Percentiles rank a stretch among this genome's conserved stretches.
phyloP scores from a whole-genome alignment of 176 grass and related monocot genomes.

The Leersia perrieri region DNA sequence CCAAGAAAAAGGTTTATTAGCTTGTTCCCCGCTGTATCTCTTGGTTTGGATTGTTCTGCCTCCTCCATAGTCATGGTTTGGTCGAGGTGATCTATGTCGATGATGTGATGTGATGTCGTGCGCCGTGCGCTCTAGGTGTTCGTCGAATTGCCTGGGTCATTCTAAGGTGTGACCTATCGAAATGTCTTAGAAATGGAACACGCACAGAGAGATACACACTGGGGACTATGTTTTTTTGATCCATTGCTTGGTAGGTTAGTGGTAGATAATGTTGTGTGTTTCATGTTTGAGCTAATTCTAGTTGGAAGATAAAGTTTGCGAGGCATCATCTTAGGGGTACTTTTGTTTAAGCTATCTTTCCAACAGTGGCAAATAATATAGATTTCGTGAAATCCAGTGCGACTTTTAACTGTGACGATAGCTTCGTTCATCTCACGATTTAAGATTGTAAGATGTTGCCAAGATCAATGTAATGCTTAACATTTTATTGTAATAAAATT shows the following conservation, averaged over 20 bases:
- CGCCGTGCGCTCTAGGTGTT: slow-evolving; percentile 33
- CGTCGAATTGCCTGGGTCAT: slow-evolving; percentile 11
- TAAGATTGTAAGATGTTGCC: background rate
- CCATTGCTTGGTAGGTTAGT: background rate
- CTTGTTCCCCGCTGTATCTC: slow-evolving; percentile 5
- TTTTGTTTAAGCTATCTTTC: background rate
- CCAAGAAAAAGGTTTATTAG: slow-evolving; percentile 72
- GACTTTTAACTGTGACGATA: background rate
- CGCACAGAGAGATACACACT: background rate
- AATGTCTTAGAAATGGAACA: background rate
- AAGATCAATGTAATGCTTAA: background rate
- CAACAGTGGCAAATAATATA: background rate
- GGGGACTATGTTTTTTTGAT: background rate
- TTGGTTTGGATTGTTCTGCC: background rate
- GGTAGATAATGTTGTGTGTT: background rate
- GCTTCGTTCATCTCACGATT: too few species aligned
- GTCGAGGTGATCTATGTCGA: background rate
- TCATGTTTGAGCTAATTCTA: slow-evolving; percentile 21
- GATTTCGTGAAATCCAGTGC: background rate
- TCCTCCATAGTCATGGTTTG: background rate
- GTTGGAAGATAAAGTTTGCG: background rate
- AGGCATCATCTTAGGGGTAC: background rate
- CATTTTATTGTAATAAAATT: background rate
- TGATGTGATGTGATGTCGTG: background rate
- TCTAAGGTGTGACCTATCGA: background rate